Evolutionary conservation across 1,284 basidiomycete species (phyloP).

Genomic region (Moesziomyces sp.): DNA sequence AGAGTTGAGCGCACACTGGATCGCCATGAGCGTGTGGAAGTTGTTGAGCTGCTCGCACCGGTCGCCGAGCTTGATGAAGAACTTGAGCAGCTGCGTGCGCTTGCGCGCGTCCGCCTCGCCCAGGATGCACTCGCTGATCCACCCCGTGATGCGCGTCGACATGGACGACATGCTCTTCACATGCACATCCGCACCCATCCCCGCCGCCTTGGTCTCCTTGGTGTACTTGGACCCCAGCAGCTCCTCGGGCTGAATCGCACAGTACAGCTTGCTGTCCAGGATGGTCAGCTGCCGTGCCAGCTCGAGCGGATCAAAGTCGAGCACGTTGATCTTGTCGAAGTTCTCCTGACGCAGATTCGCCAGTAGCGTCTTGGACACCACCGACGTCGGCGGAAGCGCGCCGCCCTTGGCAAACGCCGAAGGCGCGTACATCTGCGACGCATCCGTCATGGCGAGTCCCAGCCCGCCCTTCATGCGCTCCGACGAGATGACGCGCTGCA

Average conservation of each 20-base stretch:
- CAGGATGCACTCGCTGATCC: constrained; percentile 70
- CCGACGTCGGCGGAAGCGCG: constrained; percentile 72
- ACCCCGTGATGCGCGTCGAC: constrained; percentile 70
- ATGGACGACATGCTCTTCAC: constrained; percentile 69
- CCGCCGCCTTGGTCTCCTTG: constrained; percentile 54
- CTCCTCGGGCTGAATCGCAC: constrained; percentile 68
- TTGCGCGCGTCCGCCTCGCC: constrained; percentile 68
- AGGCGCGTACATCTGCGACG: constrained; percentile 54
- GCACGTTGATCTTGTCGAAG: constrained; percentile 73
- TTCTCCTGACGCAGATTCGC: constrained; percentile 70
- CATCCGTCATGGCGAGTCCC: constrained; percentile 44
- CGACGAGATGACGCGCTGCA: constrained; percentile 64
- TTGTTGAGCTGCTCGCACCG: constrained; percentile 68
- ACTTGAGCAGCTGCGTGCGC: constrained; percentile 68
- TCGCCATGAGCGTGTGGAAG: constrained; percentile 70
- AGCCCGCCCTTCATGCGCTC: constrained; percentile 56
- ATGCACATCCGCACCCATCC: constrained; percentile 49
- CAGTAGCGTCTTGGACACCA: constrained; percentile 84
- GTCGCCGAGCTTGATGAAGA: constrained; percentile 70
- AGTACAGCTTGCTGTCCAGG: constrained; percentile 66
- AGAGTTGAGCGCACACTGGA: constrained; percentile 69
- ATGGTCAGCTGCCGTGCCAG: constrained; percentile 73
- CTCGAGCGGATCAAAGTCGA: constrained; percentile 83
- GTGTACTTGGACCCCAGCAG: constrained; percentile 67
- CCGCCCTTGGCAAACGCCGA: constrained; percentile 42